Conservation (phyloP, 345 rosid genomes). For the Iberis pinnata region DNA sequence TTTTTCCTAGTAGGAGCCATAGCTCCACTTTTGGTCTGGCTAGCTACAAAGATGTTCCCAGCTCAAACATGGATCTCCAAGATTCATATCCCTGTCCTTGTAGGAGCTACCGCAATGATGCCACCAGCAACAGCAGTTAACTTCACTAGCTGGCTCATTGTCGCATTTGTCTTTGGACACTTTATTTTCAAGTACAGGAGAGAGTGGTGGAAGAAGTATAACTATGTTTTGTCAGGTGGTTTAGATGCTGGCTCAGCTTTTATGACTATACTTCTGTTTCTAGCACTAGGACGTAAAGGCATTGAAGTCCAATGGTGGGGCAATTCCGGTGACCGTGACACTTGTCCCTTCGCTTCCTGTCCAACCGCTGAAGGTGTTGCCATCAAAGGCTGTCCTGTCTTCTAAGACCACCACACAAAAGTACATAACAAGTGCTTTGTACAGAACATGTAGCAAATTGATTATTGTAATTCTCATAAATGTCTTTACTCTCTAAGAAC, state of each 20-base stretch:
- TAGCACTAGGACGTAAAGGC: slow-evolving; percentile 40
- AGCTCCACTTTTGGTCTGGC: slow-evolving; percentile 66
- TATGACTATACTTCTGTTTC: slow-evolving; percentile 53
- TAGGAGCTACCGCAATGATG: slow-evolving; percentile 70
- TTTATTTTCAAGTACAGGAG: slow-evolving; percentile 45
- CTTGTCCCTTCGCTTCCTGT: slow-evolving; percentile 60
- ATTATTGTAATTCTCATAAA: too few species aligned
- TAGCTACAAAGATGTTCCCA: slow-evolving; percentile 58
- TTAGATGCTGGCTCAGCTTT: slow-evolving; percentile 81
- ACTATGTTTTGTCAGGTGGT: slow-evolving; percentile 71
- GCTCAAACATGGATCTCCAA: slow-evolving; percentile 45
- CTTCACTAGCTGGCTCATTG: slow-evolving; percentile 60
- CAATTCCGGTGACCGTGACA: slow-evolving; percentile 56
- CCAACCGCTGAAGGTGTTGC: slow-evolving; percentile 59
- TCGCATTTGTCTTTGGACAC: slow-evolving; percentile 54
- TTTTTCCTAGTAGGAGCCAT: slow-evolving; percentile 67
- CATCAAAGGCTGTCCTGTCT: slow-evolving; percentile 58
- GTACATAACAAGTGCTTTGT: slow-evolving; percentile 7
- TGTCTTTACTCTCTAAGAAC: slow-evolving; percentile 16
- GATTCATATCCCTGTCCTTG: slow-evolving; percentile 62
- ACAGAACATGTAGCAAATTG: slow-evolving; percentile 16
- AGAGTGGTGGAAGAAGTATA: slow-evolving; percentile 62
- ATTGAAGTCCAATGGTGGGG: slow-evolving; percentile 71
- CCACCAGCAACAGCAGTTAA: slow-evolving; percentile 85
- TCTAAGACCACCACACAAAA: slow-evolving; percentile 17